phyloP scores from a whole-genome alignment of 495 filamentous ascomycete species.

The Neurospora sp. region DNA sequence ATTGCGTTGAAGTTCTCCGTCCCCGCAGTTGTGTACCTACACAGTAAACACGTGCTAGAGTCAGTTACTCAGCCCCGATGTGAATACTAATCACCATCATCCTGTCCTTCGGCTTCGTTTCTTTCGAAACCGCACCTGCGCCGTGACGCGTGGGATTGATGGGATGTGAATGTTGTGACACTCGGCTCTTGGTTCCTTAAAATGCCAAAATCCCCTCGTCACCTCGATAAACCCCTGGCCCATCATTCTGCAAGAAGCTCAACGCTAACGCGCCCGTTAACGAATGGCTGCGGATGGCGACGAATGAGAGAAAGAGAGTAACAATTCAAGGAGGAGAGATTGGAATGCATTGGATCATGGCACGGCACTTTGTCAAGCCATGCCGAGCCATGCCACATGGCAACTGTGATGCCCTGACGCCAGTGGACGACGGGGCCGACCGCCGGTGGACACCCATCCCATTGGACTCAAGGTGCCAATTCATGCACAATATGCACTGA shows the following conservation, averaged over 20 bases:
- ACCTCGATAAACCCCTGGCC: neutral
- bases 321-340: neutral
- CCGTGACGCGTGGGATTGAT: neutral
- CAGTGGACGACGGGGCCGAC: neutral
- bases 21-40: too few species aligned
- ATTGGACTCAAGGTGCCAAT: neutral
- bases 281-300: neutral
- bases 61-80: neutral
- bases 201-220: neutral
- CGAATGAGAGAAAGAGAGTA: neutral
- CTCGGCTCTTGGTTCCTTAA: neutral
- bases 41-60: too few species aligned
- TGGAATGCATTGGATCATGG: neutral
- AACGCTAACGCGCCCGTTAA: neutral
- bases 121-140: neutral
- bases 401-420: neutral
- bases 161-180: neutral
- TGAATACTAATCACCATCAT: neutral
- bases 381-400: neutral
- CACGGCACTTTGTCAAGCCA: neutral
- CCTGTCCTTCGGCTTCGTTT: neutral
- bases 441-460: neutral
- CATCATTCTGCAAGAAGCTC: neutral
- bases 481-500: neutral
- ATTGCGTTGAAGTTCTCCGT: too few species aligned